A percentile compares a stretch with the other conserved stretches of the same genome.
Conservation (phyloP, 495 filamentous ascomycete genomes). For the Penicillium soppii region DNA sequence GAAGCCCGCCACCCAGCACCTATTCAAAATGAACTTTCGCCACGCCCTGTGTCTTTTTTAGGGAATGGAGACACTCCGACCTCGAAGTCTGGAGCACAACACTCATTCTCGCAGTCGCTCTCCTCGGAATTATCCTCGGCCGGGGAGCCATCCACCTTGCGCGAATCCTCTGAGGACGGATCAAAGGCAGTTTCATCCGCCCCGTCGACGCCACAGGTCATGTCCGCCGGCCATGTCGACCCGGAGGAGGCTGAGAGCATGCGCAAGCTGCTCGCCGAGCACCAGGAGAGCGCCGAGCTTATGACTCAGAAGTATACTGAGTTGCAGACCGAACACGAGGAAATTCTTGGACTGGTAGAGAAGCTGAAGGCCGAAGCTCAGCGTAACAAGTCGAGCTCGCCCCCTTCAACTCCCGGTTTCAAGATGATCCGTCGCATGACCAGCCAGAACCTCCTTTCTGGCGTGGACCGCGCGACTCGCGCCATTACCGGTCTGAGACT, state of each 20-base stretch:
- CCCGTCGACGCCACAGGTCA: conserved; percentile 14
- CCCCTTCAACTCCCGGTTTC: conserved; percentile 58
- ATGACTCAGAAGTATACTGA: conserved; percentile 77
- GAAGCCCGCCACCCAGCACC: conserved; percentile 69
- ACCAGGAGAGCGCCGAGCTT: conserved; percentile 67
- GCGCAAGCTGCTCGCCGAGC: conserved; percentile 68
- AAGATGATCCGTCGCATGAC: conserved; percentile 87
- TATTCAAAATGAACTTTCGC: conserved; percentile 48
- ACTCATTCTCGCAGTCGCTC: conserved; percentile 88
- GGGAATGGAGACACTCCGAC: conserved; percentile 69
- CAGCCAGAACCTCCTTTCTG: conserved; percentile 79
- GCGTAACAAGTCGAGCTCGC: conserved; percentile 63
- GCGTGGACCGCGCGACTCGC: conserved; percentile 86
- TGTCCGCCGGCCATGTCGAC: conserved; percentile 26
- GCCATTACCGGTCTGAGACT: conserved; percentile 88
- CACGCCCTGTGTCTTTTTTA: conserved; percentile 90
- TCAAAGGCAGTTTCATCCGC: conserved; percentile 25
- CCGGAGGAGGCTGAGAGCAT: conserved; percentile 68
- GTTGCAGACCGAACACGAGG: conserved; percentile 76
- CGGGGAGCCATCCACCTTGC: conserved; percentile 74
- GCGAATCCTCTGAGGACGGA: conserved; percentile 56
- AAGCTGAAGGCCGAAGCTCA: conserved; percentile 83
- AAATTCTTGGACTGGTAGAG: conserved; percentile 80
- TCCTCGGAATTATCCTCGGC: conserved; percentile 94
- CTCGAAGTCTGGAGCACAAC: conserved; percentile 72